Conservation (phyloP, 2,329 filamentous ascomycete genomes). For the Lecanoromycetidae sp. region DNA sequence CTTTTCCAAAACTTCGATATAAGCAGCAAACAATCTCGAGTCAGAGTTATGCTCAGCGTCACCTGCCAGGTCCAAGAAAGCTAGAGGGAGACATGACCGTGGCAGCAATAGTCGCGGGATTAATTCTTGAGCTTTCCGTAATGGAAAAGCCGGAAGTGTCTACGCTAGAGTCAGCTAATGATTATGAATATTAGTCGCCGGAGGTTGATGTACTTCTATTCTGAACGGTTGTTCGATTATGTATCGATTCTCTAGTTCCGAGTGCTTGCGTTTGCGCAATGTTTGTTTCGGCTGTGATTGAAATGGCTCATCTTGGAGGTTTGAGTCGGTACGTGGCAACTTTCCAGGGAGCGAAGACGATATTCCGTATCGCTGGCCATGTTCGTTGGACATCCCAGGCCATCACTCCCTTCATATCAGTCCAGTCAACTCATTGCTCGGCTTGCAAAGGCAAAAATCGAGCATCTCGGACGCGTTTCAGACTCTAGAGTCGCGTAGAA, state of each 20-base stretch:
- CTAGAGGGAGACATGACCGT: conserved; percentile 15
- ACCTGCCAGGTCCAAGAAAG: conserved; percentile 10
- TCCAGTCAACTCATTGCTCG: background rate
- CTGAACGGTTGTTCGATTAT: conserved; percentile 1
- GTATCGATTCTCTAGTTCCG: background rate
- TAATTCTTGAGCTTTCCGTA: background rate
- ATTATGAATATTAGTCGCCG: too few species aligned
- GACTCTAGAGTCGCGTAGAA: too few species aligned
- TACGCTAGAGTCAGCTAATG: background rate
- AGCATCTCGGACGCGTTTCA: background rate
- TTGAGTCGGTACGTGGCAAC: background rate
- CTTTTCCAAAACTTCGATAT: conserved; percentile 7
- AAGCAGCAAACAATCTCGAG: conserved; percentile 11
- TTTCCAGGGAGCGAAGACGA: background rate
- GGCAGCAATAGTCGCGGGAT: conserved; percentile 11
- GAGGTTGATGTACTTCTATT: background rate
- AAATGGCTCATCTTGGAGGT: too few species aligned
- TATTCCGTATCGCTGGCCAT: too few species aligned
- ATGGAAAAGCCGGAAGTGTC: conserved; percentile 2
- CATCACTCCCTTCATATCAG: background rate
- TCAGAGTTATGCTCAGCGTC: background rate
- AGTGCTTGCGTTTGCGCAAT: conserved; percentile 12
- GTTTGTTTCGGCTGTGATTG: background rate
- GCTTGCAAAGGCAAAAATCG: background rate
- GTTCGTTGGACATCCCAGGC: too few species aligned